Evolutionary conservation across 129 eudicot genomes (phyloP), one percentile per base, ranked within the genome.

Genomic region (Oenanthe sinensis): DNA sequence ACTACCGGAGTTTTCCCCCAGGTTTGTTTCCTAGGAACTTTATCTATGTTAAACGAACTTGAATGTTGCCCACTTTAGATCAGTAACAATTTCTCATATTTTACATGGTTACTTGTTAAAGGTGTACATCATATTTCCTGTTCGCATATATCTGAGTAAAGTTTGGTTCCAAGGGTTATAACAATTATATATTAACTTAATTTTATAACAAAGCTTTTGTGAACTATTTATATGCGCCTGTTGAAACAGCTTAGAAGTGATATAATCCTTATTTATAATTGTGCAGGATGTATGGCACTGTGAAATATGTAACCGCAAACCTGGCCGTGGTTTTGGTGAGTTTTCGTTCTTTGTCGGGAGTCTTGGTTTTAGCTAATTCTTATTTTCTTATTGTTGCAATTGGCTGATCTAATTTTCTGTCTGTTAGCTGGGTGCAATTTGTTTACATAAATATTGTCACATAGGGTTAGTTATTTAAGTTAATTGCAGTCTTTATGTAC

Each of bases 231-330:
- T 10, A 24, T 19, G 4, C 17, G 17, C 60, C 43, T 74, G 22
- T 74, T 74, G 77, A 47, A 43, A 72, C 60, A 24, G 62, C 77
- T n/a, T 74, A 74, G 62, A 77, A 62, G 44, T 79, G 70, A 78
- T 72, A 70, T 79, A 62, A 70, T 78, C 30, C 62, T 68, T 26
- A 55, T 69, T 81, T 82, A 6, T 33, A 16, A 73, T 69, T 77
- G 46, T 81, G 87, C 97, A 96, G 99, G 99, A 96, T 55, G 97
- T 92, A 62, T 96, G 99, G 99, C 99, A 96, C 79, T 96, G 99
- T 89, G 97, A 92, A 84, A 96, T 96, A 80, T 96, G 99, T 90
- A 92, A 89, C 80, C 91, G 96, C 80, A 96, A 86, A 86, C 99
- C 99, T 62, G 99, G 99, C 52, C 97, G 97, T 86, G 99, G 99